phyloP scores from a whole-genome alignment of 2,329 filamentous ascomycete genomes.

The Diplodia corticola region DNA sequence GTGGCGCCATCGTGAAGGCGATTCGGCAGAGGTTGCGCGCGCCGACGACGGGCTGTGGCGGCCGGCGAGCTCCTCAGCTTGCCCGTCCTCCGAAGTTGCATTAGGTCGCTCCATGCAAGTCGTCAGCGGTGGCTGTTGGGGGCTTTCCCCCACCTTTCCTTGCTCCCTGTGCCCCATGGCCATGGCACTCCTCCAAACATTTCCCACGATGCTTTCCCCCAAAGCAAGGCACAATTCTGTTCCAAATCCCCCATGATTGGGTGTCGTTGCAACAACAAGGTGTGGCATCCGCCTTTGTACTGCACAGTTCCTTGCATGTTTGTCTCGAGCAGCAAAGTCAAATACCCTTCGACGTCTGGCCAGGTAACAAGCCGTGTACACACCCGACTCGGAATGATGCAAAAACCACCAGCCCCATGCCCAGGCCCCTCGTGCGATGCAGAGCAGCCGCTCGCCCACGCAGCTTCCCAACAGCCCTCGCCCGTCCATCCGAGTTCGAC shows the following conservation, averaged over 20 bases:
- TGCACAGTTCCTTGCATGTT: not conserved
- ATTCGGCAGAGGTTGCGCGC: not conserved
- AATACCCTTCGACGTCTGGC: not conserved
- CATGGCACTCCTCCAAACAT: not conserved
- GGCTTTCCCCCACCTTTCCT: not conserved
- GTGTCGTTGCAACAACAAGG: not conserved
- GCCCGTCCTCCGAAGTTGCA: not conserved
- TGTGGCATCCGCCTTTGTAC: not conserved
- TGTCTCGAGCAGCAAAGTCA: not conserved
- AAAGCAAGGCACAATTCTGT: not conserved
- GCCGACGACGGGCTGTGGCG: not conserved
- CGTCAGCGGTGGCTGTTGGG: conserved; percentile 17
- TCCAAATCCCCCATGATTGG: not conserved
- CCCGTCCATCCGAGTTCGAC: not conserved
- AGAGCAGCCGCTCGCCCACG: not conserved
- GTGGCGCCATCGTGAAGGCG: not conserved
- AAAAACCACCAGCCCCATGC: not conserved
- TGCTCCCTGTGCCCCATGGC: not conserved
- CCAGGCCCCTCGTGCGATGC: not conserved
- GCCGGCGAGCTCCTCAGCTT: not conserved
- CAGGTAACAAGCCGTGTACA: not conserved
- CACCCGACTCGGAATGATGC: not conserved
- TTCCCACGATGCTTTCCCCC: not conserved
- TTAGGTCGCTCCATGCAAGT: not conserved
- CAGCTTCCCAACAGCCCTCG: not conserved